These are phyloP conservation scores for Euphorbia schlechtendalii DNA, from an alignment of 441 rosid species.

Conservation along the genomic window DNA sequence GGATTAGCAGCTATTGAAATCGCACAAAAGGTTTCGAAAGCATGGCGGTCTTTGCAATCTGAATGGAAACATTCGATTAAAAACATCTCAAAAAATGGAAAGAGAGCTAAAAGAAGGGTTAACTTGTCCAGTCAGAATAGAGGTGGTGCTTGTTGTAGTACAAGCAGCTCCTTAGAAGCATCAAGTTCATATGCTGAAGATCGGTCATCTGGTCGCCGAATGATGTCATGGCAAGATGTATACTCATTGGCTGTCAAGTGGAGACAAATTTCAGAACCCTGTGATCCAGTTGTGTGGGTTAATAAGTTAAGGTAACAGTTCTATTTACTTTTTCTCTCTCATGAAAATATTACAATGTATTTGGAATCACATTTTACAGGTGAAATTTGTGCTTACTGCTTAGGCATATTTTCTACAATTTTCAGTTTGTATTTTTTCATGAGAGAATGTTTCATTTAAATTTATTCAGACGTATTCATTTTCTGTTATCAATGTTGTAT, in stretches of 20 bases:
- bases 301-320: conserved; percentile 67
- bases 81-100: conserved; percentile 51
- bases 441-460: neutral
- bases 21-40: conserved; percentile 90
- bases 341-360: conserved; percentile 12
- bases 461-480: neutral
- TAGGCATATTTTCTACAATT: neutral
- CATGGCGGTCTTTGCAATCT: conserved; percentile 76
- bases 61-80: conserved; percentile 72
- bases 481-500: neutral
- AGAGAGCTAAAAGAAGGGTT: conserved; percentile 62
- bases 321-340: conserved; percentile 1
- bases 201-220: conserved; percentile 50
- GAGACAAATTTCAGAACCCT: conserved; percentile 99
- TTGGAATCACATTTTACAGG: neutral
- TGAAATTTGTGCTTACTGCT: too few species aligned
- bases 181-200: conserved; percentile 70
- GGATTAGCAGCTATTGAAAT: conserved; percentile 94
- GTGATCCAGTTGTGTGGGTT: conserved; percentile 98
- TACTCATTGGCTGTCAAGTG: conserved; percentile 85
- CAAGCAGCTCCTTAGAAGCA: conserved; percentile 68
- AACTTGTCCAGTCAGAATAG: conserved; percentile 83
- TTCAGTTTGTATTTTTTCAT: neutral
- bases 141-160: conserved; percentile 96
- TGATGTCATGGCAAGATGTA: conserved; percentile 83